Evolutionary conservation across 208 protist species (phyloP), one percentile per base, ranked within the genome.

Genomic region (Trypanosoma avium): DNA sequence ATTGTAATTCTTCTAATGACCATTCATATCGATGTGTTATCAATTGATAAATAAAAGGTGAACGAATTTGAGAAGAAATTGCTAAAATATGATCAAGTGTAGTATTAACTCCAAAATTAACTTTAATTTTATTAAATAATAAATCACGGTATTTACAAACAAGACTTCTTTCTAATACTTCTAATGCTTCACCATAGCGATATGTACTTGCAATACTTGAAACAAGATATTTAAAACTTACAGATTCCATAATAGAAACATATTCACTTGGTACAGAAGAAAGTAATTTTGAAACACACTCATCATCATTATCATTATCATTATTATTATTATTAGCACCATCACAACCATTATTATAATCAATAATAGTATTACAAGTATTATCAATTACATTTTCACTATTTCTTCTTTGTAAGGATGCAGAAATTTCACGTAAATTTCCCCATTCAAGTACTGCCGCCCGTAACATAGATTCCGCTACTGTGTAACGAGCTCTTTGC

Each of bases 111-210:
- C 57, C 50, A 58, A 93, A 95, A 76, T 94, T 94, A 47, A 76
- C 61, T 58, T 69, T 47, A 67, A 96, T 68, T 73, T 97, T 97
- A 24, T 92, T 73, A 45, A 68, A 69, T 26, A 97, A 76, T 13
- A 82, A 61, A 67, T 97, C 93, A 24, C 62, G 57, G 71, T 95
- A 84, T 46, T 81, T 77, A 42, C 85, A 66, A 21, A 81, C 78
- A 15, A 92, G 76, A 33, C 68, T 70, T 57, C 72, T 58, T 76
- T 97, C 93, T 12, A 94, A 75, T 21, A 82, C 63, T 70, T 96
- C 93, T 15, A 97, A 66, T 10, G 87, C 90, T 35, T 95, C 88
- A 29, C 82, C 74, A 72, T 97, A 96, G 60, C 90, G 87, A 76
- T 91, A 97, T 32, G 79, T 92, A 60, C 64, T 75, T 40, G 85